Conservation (phyloP, 345 rosid species). For the Carallia pectinifolia region DNA sequence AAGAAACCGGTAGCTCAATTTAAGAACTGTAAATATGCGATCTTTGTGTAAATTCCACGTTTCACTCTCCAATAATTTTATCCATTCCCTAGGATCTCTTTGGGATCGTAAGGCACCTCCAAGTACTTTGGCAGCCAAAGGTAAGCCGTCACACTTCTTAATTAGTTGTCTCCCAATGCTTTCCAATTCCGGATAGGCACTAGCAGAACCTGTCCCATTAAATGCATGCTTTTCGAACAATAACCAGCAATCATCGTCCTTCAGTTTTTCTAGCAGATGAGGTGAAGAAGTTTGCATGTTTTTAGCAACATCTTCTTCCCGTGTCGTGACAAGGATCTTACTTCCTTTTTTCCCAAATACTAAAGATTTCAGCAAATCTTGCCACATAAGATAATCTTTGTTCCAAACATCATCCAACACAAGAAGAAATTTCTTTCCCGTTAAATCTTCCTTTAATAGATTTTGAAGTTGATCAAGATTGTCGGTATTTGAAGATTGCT, state of each 20-base stretch:
- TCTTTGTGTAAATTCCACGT: conserved; percentile 3
- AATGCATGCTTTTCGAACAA: conserved; percentile 11
- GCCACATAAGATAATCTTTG: not conserved
- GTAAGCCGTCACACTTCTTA: conserved; percentile 11
- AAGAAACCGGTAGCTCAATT: conserved; percentile 19
- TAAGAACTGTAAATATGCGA: conserved; percentile 13
- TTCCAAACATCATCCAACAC: conserved; percentile 20
- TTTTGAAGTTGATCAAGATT: conserved; percentile 1
- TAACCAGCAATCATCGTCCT: conserved; percentile 14
- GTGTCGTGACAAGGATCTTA: conserved; percentile 5
- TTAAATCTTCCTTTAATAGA: not conserved
- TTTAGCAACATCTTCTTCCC: not conserved
- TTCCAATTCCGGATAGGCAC: not conserved
- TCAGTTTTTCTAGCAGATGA: not conserved
- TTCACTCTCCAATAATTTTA: conserved; percentile 10
- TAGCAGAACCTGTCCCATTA: not conserved
- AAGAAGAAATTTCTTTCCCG: conserved; percentile 6
- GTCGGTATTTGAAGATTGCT: not conserved
- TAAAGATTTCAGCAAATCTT: not conserved
- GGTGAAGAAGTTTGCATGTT: not conserved
- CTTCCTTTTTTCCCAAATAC: not conserved
- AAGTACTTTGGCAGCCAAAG: conserved; percentile 12
- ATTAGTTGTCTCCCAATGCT: conserved; percentile 14
- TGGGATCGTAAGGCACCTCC: conserved; percentile 10
- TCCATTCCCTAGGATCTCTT: conserved; percentile 6